phyloP scores from a whole-genome alignment of 352 stramenopile genomes.

The Thalassiosira hispida region DNA sequence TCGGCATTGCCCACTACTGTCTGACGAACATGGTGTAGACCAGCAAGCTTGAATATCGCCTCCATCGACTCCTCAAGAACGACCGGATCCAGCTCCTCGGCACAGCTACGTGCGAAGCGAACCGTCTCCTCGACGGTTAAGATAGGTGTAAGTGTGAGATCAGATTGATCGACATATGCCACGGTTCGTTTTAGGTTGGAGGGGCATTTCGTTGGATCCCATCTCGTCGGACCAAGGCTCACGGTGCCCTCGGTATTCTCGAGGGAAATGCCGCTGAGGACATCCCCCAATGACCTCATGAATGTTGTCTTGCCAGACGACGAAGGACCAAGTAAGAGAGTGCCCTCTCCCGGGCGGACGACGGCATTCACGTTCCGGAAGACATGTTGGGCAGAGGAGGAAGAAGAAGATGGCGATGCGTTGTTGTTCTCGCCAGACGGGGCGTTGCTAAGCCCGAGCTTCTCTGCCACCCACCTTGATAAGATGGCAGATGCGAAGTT shows the following conservation, averaged over 20 bases:
- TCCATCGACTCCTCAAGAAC: constrained; percentile 4
- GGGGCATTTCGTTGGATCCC: neutral
- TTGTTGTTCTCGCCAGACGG: neutral
- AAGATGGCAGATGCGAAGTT: constrained; percentile 20
- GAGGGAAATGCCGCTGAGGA: neutral
- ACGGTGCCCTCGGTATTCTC: neutral
- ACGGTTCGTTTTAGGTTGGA: constrained; percentile 5
- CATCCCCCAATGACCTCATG: constrained; percentile 6
- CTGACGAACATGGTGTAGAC: constrained; percentile 88
- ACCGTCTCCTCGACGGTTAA: constrained; percentile 16
- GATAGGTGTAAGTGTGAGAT: constrained; percentile 23
- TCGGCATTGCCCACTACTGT: constrained; percentile 91
- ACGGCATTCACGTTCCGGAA: constrained; percentile 7
- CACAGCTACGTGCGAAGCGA: constrained; percentile 7
- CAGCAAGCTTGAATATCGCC: constrained; percentile 28
- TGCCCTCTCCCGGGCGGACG: neutral
- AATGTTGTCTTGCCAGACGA: constrained; percentile 17
- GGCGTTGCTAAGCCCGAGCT: neutral
- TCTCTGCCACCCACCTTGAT: neutral
- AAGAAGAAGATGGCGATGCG: neutral
- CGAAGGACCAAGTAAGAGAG: neutral
- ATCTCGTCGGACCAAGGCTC: constrained; percentile 1
- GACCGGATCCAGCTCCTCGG: neutral
- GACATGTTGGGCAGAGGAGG: neutral
- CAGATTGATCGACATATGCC: constrained; percentile 12